phyloP scores from a whole-genome alignment of 2,329 filamentous ascomycete genomes.

The Malbranchea cinnamomea region DNA sequence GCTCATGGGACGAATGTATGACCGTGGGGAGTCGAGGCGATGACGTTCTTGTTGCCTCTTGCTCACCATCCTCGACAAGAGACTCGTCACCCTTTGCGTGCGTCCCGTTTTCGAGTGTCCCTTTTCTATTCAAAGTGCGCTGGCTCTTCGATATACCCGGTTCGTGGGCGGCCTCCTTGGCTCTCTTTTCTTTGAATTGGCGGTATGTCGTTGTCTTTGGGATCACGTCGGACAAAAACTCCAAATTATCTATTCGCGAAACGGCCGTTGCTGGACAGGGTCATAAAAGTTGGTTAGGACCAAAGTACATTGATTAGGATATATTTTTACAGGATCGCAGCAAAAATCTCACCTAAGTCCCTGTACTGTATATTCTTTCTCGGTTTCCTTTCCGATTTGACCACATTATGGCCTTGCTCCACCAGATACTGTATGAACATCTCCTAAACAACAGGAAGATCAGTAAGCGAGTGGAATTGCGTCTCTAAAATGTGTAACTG shows the following conservation, averaged over 20 bases:
- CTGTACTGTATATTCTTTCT: constrained; percentile 91
- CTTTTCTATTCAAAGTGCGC: constrained; percentile 19
- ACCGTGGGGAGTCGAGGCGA: constrained; percentile 22
- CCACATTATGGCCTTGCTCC: constrained; percentile 69
- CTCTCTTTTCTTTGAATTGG: constrained; percentile 50
- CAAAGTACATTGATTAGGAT: background rate
- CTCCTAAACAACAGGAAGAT: constrained; percentile 41
- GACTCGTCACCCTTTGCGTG: constrained; percentile 11
- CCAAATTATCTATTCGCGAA: constrained; percentile 76
- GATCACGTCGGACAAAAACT: constrained; percentile 84
- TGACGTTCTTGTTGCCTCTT: constrained; percentile 11
- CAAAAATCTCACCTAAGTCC: constrained; percentile 55
- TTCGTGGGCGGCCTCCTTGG: constrained; percentile 20
- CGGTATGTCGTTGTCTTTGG: constrained; percentile 74
- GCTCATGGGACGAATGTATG: constrained; percentile 22
- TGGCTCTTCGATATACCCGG: constrained; percentile 24
- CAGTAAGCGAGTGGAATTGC: background rate
- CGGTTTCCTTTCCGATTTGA: constrained; percentile 82
- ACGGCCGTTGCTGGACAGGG: constrained; percentile 57
- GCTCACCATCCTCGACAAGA: constrained; percentile 8
- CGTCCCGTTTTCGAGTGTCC: constrained; percentile 13
- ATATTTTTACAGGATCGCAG: too few relatives aligned
- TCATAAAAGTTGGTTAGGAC: constrained; percentile 4
- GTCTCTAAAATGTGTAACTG: background rate
- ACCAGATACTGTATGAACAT: constrained; percentile 91